Conservation (phyloP, 768 basidiomycete species). For the Pleurotus platypus region DNA sequence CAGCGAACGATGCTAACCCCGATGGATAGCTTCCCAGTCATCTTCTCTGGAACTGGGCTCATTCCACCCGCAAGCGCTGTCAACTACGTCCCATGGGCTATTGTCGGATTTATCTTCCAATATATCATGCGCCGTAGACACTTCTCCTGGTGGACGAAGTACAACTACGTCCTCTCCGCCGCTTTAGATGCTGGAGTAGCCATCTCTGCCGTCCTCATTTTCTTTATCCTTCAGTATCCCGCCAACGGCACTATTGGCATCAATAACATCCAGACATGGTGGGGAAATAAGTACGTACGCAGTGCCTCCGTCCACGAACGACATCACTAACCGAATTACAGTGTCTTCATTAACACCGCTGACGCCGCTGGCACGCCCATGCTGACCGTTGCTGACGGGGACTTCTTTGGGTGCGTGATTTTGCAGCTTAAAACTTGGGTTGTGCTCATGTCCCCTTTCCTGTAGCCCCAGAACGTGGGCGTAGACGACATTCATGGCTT, state of each 20-base stretch:
- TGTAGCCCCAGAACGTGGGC: not conserved
- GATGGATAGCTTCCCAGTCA: constrained; percentile 41
- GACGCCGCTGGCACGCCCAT: constrained; percentile 36
- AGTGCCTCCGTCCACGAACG: constrained; percentile 10
- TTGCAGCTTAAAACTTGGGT: not conserved
- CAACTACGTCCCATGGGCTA: constrained; percentile 67
- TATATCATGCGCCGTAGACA: constrained; percentile 54
- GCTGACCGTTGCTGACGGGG: constrained; percentile 23
- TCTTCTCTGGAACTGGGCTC: constrained; percentile 54
- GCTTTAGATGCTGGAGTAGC: constrained; percentile 72
- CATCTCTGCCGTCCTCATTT: constrained; percentile 44
- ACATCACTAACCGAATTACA: constrained; percentile 3
- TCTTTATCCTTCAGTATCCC: constrained; percentile 68
- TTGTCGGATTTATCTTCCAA: constrained; percentile 65
- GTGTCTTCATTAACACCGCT: constrained; percentile 35
- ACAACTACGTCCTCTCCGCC: constrained; percentile 68
- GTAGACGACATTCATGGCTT: not conserved
- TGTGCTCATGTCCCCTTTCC: not conserved
- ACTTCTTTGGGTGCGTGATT: constrained; percentile 26
- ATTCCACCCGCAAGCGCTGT: constrained; percentile 70
- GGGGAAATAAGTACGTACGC: constrained; percentile 57
- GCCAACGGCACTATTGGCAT: constrained; percentile 54
- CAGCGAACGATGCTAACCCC: too few species aligned
- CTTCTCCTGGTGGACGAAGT: constrained; percentile 67
- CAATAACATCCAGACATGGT: constrained; percentile 56